Evolutionary conservation across 371 early-diverging fungal genomes (phyloP).

Genomic region (Umbelopsis sp.): DNA sequence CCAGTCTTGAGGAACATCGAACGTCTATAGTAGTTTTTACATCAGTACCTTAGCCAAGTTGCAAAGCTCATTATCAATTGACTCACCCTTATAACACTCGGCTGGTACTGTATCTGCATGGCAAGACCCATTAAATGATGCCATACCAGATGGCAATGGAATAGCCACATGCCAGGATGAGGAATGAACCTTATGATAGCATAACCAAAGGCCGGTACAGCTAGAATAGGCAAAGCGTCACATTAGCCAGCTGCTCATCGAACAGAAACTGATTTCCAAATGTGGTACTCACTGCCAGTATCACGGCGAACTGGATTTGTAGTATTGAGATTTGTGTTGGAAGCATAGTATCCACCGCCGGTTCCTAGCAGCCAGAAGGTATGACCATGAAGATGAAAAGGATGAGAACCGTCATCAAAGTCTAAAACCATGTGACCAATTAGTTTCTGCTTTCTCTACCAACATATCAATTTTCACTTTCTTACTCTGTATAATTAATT

Average conservation of each 20-base stretch:
- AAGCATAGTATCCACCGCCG: slow-evolving; percentile 51
- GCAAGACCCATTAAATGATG: slow-evolving; percentile 69
- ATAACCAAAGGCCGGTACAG: slow-evolving; percentile 52
- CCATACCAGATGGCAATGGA: slow-evolving; percentile 85
- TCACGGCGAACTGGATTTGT: slow-evolving; percentile 66
- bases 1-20: slow-evolving; percentile 4
- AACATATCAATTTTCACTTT: no score
- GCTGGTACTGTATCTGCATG: slow-evolving; percentile 5
- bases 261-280: no score
- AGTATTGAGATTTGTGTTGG: slow-evolving; percentile 43
- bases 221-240: not conserved
- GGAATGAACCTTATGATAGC: slow-evolving; percentile 60
- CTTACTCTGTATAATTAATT: slow-evolving; percentile 12
- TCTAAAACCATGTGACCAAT: not conserved
- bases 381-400: slow-evolving; percentile 70
- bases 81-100: not conserved
- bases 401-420: slow-evolving; percentile 42
- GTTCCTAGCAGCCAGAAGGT: slow-evolving; percentile 58
- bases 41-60: not conserved
- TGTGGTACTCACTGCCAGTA: slow-evolving; percentile 28
- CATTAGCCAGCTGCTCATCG: not conserved
- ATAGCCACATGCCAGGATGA: slow-evolving; percentile 56
- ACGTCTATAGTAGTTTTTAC: not conserved
- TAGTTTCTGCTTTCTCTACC: not conserved
- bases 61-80: not conserved